phyloP scores from a whole-genome alignment of 2,329 filamentous ascomycete genomes.

The Epichloe coenophiala region DNA sequence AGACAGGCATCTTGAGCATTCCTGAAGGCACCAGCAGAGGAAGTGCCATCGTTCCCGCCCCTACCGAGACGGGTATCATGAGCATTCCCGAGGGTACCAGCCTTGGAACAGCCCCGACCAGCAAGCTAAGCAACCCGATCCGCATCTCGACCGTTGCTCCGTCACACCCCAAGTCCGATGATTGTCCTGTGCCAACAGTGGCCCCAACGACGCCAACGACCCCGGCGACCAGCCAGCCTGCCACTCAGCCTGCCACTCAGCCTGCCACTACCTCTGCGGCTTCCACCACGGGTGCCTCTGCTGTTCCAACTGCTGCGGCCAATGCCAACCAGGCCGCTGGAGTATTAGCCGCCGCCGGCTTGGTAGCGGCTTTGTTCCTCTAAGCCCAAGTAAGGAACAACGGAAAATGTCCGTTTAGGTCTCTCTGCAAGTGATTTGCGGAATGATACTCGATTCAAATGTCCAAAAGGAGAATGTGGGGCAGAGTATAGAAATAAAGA shows the following conservation, averaged over 20 bases:
- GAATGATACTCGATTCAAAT: no score
- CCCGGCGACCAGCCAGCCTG: background rate
- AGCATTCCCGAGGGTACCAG: constrained; percentile 30
- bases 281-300: background rate
- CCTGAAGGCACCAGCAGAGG: background rate
- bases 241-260: constrained; percentile 6
- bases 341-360: constrained; percentile 23
- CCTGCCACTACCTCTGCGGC: constrained; percentile 2
- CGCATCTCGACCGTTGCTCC: constrained; percentile 1
- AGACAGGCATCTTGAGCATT: constrained; percentile 7
- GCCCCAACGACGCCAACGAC: constrained; percentile 4
- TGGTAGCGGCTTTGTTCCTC: constrained; percentile 27
- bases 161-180: background rate
- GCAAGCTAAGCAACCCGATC: constrained; percentile 1
- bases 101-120: constrained; percentile 45
- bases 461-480: no score
- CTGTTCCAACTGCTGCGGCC: constrained; percentile 16
- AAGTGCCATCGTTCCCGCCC: background rate
- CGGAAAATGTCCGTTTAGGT: no score
- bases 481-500: no score
- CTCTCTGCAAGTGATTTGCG: no score
- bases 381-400: constrained; percentile 14
- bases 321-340: constrained; percentile 19
- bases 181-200: background rate
- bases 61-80: constrained; percentile 4